These are phyloP conservation scores for Parvularia atlantis DNA, from an alignment of 78 protist genomes.

Conservation along the genomic window DNA sequence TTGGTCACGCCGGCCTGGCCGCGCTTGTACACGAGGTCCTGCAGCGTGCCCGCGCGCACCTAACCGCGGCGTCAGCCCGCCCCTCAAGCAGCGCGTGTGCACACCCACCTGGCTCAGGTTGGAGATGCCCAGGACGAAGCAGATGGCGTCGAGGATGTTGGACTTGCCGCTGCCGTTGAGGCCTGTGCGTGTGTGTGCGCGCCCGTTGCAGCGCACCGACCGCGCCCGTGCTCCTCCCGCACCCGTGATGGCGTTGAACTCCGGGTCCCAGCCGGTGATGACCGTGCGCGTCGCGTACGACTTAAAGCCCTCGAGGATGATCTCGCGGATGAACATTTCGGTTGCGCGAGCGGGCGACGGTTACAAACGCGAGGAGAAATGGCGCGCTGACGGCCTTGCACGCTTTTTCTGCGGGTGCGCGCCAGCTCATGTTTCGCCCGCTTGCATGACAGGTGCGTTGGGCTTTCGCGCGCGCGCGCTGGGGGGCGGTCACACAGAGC, in stretches of 20 bases:
- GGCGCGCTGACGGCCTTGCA: too few species aligned
- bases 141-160: conserved; percentile 96
- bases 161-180: conserved; percentile 96
- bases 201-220: conserved; percentile 52
- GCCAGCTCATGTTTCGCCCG: too few species aligned
- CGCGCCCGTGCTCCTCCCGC: too few species aligned
- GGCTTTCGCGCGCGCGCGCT: too few species aligned
- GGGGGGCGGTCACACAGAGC: too few species aligned
- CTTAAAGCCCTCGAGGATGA: conserved; percentile 98
- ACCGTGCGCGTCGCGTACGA: conserved; percentile 89
- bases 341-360: too few species aligned
- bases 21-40: conserved; percentile 92
- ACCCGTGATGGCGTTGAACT: conserved; percentile 98
- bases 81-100: not conserved
- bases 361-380: too few species aligned
- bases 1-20: conserved; percentile 96
- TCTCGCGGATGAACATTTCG: conserved; percentile 83
- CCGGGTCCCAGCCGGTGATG: conserved; percentile 79
- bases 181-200: too few species aligned
- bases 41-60: conserved; percentile 79
- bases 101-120: conserved; percentile 63
- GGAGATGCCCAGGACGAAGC: conserved; percentile 98
- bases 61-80: not conserved
- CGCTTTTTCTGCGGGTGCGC: too few species aligned
- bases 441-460: too few species aligned